These are phyloP conservation scores for Lindgomyces ingoldianus DNA, from an alignment of 495 filamentous ascomycete genomes.

Conservation along the genomic window DNA sequence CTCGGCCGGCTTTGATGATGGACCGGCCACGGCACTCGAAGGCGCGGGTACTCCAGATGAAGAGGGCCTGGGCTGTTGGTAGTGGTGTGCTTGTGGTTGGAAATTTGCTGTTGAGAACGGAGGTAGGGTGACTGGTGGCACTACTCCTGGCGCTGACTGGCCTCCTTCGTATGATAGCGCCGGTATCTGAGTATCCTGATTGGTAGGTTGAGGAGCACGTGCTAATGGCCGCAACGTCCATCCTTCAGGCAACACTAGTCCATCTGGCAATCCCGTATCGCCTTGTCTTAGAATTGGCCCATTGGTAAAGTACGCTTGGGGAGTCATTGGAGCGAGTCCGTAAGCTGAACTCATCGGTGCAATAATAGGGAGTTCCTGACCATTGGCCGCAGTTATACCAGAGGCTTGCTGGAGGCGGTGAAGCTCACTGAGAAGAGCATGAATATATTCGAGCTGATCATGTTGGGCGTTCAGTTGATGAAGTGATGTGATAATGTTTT, in stretches of 20 bases:
- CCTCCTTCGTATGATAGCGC: neutral
- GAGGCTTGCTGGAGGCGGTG: conserved; percentile 31
- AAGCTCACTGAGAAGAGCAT: conserved; percentile 30
- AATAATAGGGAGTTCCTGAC: conserved; percentile 25
- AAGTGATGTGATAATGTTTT: conserved; percentile 37
- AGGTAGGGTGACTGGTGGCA: neutral
- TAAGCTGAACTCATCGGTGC: conserved; percentile 28
- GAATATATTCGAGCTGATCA: conserved; percentile 31
- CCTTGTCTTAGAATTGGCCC: conserved; percentile 59
- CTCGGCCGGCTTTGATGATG: conserved; percentile 21
- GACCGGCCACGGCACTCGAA: neutral
- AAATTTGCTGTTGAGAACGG: neutral
- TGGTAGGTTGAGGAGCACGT: conserved; percentile 2
- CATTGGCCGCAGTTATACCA: conserved; percentile 16
- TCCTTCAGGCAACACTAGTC: conserved; percentile 70
- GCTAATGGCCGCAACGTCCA: conserved; percentile 60
- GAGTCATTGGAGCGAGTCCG: conserved; percentile 18
- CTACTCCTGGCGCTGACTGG: neutral
- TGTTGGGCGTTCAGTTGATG: conserved; percentile 34
- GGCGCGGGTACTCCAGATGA: conserved; percentile 8
- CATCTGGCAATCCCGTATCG: conserved; percentile 69
- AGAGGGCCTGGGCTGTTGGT: neutral
- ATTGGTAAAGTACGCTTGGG: conserved; percentile 42
- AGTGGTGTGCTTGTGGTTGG: neutral
- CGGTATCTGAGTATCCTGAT: neutral